These are phyloP conservation scores for Penicillium desertorum DNA, from an alignment of 495 filamentous ascomycete genomes.

Conservation along the genomic window DNA sequence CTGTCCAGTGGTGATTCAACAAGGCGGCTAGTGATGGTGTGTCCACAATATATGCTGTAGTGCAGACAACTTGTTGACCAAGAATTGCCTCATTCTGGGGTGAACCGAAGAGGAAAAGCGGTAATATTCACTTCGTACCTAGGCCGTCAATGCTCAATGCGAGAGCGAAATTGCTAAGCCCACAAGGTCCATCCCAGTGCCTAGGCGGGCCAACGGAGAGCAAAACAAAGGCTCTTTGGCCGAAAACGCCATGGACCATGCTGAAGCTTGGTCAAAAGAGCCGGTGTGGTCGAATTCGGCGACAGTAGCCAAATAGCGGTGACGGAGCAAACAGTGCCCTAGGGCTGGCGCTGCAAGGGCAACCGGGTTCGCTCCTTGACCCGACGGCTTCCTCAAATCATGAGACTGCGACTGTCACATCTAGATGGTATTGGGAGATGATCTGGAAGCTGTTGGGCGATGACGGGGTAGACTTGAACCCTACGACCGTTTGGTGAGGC, in stretches of 20 bases:
- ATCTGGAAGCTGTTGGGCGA: neutral
- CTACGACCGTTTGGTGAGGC: neutral
- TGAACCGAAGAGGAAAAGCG: neutral
- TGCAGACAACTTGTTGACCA: too few relatives aligned
- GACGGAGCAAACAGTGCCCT: slow-evolving; percentile 1
- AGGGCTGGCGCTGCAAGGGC: slow-evolving; percentile 1
- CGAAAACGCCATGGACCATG: neutral
- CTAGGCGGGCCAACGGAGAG: neutral
- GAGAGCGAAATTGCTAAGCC: neutral
- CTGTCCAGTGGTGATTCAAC: neutral
- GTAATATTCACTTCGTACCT: neutral
- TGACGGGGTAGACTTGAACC: neutral
- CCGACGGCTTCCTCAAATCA: neutral
- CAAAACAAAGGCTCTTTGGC: neutral
- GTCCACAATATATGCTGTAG: neutral
- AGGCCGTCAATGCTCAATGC: neutral
- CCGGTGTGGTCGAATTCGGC: neutral
- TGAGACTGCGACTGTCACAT: neutral
- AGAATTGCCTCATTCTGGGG: neutral
- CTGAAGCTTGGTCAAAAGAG: neutral
- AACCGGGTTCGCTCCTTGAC: neutral
- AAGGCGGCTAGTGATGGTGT: neutral
- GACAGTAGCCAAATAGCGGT: slow-evolving; percentile 3
- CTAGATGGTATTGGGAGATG: neutral
- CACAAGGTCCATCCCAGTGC: neutral